phyloP scores from a whole-genome alignment of 1,284 basidiomycete genomes.

The Microbotryum scabiosae region DNA sequence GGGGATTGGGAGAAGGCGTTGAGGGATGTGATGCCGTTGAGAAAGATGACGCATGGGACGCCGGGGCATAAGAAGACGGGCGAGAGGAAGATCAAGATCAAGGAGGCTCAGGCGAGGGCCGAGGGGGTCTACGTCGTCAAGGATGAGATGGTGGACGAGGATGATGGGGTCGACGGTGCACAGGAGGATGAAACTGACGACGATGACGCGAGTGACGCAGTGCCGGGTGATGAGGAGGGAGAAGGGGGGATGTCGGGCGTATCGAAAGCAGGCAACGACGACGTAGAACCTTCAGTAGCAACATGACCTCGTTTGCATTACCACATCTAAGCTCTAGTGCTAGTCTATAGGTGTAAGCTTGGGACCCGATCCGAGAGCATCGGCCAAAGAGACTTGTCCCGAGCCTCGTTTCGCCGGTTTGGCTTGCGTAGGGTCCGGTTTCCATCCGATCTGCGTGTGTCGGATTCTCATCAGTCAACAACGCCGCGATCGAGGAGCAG shows the following conservation, averaged over 20 bases:
- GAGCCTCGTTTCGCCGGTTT: slow-evolving; percentile 79
- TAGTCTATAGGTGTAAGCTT: neutral
- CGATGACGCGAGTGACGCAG: neutral
- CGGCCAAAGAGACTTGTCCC: slow-evolving; percentile 69
- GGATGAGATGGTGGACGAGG: neutral
- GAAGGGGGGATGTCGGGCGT: neutral
- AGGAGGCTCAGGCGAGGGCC: neutral
- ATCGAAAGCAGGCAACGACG: neutral
- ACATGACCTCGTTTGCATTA: too few species aligned
- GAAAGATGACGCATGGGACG: slow-evolving; percentile 60
- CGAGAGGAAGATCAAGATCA: neutral
- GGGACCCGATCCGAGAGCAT: slow-evolving; percentile 41
- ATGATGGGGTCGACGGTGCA: neutral
- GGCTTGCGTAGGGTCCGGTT: slow-evolving; percentile 72
- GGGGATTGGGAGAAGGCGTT: slow-evolving; percentile 72
- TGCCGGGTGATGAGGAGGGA: neutral
- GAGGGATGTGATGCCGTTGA: slow-evolving; percentile 73
- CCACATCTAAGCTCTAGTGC: too few species aligned
- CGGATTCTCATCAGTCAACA: neutral
- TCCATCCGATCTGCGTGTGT: slow-evolving; percentile 84
- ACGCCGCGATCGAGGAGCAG: neutral
- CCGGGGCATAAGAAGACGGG: slow-evolving; percentile 17
- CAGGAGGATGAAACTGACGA: neutral
- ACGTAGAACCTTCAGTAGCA: too few species aligned
- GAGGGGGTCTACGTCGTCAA: slow-evolving; percentile 3